Conservation (phyloP, 805 yeast species). For the Wickerhamiella alocasiicola region DNA sequence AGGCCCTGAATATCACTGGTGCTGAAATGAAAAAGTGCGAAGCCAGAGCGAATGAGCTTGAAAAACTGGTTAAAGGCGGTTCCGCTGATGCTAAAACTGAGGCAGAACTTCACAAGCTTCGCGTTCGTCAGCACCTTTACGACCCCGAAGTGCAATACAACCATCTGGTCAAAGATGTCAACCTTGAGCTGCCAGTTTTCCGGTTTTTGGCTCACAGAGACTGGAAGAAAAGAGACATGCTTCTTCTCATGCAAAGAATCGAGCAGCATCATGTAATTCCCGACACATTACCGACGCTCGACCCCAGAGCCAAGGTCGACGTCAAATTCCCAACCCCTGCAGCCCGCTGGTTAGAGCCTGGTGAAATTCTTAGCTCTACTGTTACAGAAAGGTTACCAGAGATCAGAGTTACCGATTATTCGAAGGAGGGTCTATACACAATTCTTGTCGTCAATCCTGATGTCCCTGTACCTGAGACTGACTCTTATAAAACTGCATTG, state of each 20-base stretch:
- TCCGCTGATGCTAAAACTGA: slow-evolving; percentile 6
- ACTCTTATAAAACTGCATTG: slow-evolving; percentile 57
- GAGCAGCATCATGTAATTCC: slow-evolving; percentile 81
- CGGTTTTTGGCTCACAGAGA: slow-evolving; percentile 52
- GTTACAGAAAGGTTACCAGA: slow-evolving; percentile 70
- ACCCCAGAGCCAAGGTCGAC: slow-evolving; percentile 64
- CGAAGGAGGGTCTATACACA: slow-evolving; percentile 50
- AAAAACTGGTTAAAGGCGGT: slow-evolving; percentile 25
- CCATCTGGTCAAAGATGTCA: slow-evolving; percentile 39
- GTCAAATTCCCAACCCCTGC: slow-evolving; percentile 36
- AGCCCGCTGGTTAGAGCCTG: slow-evolving; percentile 64
- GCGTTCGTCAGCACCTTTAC: slow-evolving; percentile 50
- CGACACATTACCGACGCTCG: slow-evolving; percentile 82
- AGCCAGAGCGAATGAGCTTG: slow-evolving; percentile 23
- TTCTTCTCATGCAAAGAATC: slow-evolving; percentile 82
- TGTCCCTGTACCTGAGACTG: slow-evolving; percentile 60
- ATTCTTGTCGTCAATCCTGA: slow-evolving; percentile 83
- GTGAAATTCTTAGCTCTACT: slow-evolving; percentile 56
- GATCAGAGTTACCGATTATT: slow-evolving; percentile 63
- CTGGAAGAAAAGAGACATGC: slow-evolving; percentile 61
- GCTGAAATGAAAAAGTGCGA: slow-evolving; percentile 35
- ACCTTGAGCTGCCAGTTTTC: slow-evolving; percentile 67
- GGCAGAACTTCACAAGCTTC: slow-evolving; percentile 25
- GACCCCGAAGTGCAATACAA: slow-evolving; percentile 83
- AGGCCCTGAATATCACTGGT: slow-evolving; percentile 49